Evolutionary conservation across 805 yeast species (phyloP).

Genomic region (Wickerhamiella alocasiicola): DNA sequence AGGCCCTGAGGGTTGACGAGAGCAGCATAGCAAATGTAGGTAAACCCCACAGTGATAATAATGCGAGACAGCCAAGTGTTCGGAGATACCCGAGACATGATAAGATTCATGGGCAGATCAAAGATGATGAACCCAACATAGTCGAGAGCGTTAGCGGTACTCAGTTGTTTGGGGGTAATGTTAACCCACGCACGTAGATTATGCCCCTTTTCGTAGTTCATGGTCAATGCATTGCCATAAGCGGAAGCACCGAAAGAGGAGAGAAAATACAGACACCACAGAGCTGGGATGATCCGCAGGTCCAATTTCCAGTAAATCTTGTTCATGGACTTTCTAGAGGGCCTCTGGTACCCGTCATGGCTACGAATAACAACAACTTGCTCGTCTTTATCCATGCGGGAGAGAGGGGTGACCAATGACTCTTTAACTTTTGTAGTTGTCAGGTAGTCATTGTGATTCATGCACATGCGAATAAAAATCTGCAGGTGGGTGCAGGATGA

Average conservation of each 20-base stretch:
- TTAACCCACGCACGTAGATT: constrained; percentile 43
- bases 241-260: constrained; percentile 68
- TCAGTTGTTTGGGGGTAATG: constrained; percentile 43
- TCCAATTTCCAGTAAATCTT: constrained; percentile 47
- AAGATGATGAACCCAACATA: constrained; percentile 74
- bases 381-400: no score
- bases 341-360: background rate
- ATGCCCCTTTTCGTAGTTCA: constrained; percentile 53
- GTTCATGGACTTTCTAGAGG: constrained; percentile 16
- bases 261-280: constrained; percentile 68
- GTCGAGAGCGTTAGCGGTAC: constrained; percentile 69
- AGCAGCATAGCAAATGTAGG: constrained; percentile 61
- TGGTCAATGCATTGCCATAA: constrained; percentile 68
- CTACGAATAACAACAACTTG: background rate
- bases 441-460: no score
- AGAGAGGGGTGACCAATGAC: no score
- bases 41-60: constrained; percentile 63
- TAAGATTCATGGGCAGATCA: constrained; percentile 78
- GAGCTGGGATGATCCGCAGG: constrained; percentile 61
- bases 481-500: no score
- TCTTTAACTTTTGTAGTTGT: no score
- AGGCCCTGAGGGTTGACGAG: constrained; percentile 45
- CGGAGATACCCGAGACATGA: constrained; percentile 74
- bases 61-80: constrained; percentile 77
- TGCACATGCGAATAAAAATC: no score